Conservation (phyloP, 2,329 filamentous ascomycete species). For the Colletotrichum cereale region DNA sequence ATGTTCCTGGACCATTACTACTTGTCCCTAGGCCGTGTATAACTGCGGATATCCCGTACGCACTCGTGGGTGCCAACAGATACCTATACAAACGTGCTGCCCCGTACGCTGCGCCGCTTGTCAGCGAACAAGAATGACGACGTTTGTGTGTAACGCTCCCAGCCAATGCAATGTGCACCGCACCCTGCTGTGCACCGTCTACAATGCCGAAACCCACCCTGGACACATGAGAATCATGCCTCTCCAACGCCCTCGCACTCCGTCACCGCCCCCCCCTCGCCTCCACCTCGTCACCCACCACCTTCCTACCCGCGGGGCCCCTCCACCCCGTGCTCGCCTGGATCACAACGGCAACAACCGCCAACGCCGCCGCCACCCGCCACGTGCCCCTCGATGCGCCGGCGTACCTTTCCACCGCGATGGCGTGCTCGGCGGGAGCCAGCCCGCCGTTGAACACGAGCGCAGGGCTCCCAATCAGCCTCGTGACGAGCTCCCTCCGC, state of each 20-base stretch:
- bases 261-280: slow-evolving; percentile 43
- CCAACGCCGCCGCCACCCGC: slow-evolving; percentile 59
- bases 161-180: slow-evolving; percentile 1
- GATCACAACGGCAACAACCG: slow-evolving; percentile 57
- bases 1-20: too few species aligned
- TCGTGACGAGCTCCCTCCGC: slow-evolving; percentile 57
- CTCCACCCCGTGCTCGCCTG: slow-evolving; percentile 66
- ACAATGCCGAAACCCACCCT: neutral
- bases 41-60: neutral
- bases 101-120: neutral
- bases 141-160: neutral
- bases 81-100: neutral
- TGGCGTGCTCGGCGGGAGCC: slow-evolving; percentile 53
- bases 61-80: too few species aligned
- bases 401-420: slow-evolving; percentile 64
- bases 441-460: slow-evolving; percentile 61
- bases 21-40: neutral
- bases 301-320: slow-evolving; percentile 55
- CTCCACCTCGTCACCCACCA: slow-evolving; percentile 49
- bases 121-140: neutral
- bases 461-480: slow-evolving; percentile 64
- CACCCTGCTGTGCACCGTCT: neutral
- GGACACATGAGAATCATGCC: slow-evolving; percentile 36
- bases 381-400: slow-evolving; percentile 60
- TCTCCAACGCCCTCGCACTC: slow-evolving; percentile 51